Base-by-base conservation (phyloP, 306 rosid genomes). In the Hippophae tibetana region DNA sequence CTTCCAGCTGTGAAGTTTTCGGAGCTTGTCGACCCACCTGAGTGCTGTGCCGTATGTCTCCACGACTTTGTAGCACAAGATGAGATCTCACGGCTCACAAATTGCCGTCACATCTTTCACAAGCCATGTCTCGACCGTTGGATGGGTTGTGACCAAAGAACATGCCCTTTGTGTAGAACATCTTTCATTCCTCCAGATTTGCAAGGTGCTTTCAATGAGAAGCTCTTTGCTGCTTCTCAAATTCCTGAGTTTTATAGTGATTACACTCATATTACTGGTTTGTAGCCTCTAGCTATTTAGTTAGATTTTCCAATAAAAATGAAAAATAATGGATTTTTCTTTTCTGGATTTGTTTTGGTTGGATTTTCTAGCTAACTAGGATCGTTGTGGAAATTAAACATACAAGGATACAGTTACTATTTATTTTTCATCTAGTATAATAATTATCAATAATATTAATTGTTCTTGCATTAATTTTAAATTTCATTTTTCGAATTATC, bases 21-120 rank as follows among this genome's bases (percentile, higher is more conserved):
- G 6, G 79, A 84, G 18, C 56, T 84, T 31, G 77, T 63, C 10
- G 81, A 65, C 7, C 3, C 41, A 49, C 69, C 78, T 27, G 83
- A 79, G 25, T 72, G 89, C 42, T 90, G 97, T 53, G 94, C 89
- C 5, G 97, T 90, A 0, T 90, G 97, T 41, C 74, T 90, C 5
- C 64, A 71, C 62, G 95, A 90, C 13, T 87, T 90, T 49, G 72
- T 75, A 13, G 76, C 10, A 2, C 84, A 67, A 61, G 95, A 82
- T 7, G 97, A 87, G 68, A 79, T 90, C 80, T 73, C 95, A 76
- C 68, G 89, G 31, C 71, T 87, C 75, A 70, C 80, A 56, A 90
- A 90, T 63, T 90, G 97, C 56, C 79, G 55, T 63, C 97, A 90
- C 90, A 81, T 90, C 48, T 90, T 90, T 69, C 97, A 90, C 69